Evolutionary conservation across 202 grass and related monocot genomes (phyloP).

Genomic region (Carex sylvatica): DNA sequence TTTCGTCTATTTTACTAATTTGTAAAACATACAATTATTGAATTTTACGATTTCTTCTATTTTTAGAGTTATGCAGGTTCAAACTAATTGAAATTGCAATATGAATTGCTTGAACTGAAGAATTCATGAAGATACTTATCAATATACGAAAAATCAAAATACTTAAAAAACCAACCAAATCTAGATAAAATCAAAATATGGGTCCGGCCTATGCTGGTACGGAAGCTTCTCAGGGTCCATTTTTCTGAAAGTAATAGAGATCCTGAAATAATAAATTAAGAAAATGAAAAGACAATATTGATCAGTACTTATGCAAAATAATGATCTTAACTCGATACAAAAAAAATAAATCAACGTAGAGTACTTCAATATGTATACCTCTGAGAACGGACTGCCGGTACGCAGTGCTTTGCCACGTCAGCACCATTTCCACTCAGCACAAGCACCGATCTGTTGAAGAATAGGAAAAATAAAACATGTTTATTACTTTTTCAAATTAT

Average conservation of each 20-base stretch:
- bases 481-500: background rate
- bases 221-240: slow-evolving; percentile 45
- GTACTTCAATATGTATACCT: slow-evolving; percentile 28
- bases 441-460: slow-evolving; percentile 46
- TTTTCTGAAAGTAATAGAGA: slow-evolving; percentile 65
- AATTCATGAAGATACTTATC: no score
- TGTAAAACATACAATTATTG: no score
- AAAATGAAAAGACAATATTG: background rate
- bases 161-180: background rate
- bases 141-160: no score
- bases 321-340: background rate
- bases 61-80: no score
- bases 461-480: background rate
- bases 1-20: no score
- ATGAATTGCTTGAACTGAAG: no score
- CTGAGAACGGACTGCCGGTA: slow-evolving; percentile 49
- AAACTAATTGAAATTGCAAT: no score
- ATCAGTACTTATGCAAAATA: background rate
- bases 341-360: background rate
- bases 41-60: no score
- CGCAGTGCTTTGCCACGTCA: slow-evolving; percentile 61
- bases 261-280: slow-evolving; percentile 23
- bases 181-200: slow-evolving; percentile 26
- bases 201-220: slow-evolving; percentile 28
- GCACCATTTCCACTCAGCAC: slow-evolving; percentile 51